A percentile compares a stretch with the other conserved stretches of the same genome.
phyloP scores from a whole-genome alignment of 2,329 filamentous ascomycete genomes.

The Colletotrichum coccodes region DNA sequence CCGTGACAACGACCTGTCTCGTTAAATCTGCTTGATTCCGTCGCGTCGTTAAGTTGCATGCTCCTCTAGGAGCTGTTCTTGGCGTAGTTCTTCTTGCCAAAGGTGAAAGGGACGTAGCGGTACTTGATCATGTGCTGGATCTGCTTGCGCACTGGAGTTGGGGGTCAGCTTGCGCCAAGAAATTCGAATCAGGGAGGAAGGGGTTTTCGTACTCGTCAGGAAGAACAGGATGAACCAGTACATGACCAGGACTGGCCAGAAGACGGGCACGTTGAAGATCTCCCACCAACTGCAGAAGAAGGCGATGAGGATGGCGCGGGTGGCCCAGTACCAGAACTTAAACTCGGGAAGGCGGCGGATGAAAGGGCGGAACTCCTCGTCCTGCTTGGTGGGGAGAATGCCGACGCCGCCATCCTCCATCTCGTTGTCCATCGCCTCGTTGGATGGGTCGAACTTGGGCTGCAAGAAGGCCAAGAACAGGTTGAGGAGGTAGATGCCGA shows the following conservation, averaged over 20 bases:
- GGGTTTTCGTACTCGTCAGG: constrained; percentile 82
- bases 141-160: constrained; percentile 87
- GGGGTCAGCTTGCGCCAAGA: constrained; percentile 5
- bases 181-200: not conserved
- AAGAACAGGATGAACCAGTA: constrained; percentile 99
- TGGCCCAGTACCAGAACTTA: constrained; percentile 99
- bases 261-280: constrained; percentile 96
- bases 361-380: constrained; percentile 98
- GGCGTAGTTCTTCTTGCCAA: constrained; percentile 86
- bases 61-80: constrained; percentile 63
- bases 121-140: constrained; percentile 99
- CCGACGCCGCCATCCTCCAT: constrained; percentile 92
- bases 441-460: constrained; percentile 98
- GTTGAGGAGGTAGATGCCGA: constrained; percentile 98
- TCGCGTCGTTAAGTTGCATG: constrained; percentile 10
- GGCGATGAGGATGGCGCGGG: constrained; percentile 82
- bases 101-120: constrained; percentile 93
- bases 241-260: constrained; percentile 98
- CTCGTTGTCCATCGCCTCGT: constrained; percentile 89
- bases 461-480: constrained; percentile 98
- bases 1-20: not conserved
- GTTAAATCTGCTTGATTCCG: not conserved
- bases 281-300: constrained; percentile 94
- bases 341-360: constrained; percentile 97
- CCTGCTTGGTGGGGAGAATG: constrained; percentile 89